Conservation (phyloP, 352 stramenopile species). For the Halophytophthora polymorphica region DNA sequence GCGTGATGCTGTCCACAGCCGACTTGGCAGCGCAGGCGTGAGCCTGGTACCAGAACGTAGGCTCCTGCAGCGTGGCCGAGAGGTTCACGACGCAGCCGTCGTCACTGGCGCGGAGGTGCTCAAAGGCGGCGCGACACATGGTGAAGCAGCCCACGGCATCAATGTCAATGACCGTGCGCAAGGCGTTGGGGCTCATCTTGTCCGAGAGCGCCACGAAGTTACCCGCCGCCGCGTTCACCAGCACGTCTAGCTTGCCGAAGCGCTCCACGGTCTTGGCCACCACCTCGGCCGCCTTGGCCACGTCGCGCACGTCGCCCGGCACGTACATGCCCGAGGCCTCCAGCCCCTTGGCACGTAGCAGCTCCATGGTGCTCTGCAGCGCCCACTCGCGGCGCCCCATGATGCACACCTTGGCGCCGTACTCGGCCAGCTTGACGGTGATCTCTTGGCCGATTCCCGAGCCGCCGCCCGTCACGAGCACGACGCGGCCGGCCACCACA, state of each 20-base stretch:
- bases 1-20: conserved; percentile 93
- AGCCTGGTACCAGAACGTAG: conserved; percentile 92
- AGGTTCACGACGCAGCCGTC: conserved; percentile 94
- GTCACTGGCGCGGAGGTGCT: conserved; percentile 64
- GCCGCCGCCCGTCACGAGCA: conserved; percentile 92
- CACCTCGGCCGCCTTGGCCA: conserved; percentile 67
- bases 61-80: conserved; percentile 90
- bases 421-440: conserved; percentile 86
- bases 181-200: conserved; percentile 90
- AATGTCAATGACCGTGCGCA: conserved; percentile 96
- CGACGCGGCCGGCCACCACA: conserved; percentile 62
- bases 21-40: conserved; percentile 95
- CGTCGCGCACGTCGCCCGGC: conserved; percentile 82
- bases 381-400: conserved; percentile 91
- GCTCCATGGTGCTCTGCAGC: conserved; percentile 80
- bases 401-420: conserved; percentile 90
- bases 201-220: conserved; percentile 92
- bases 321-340: conserved; percentile 31
- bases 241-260: conserved; percentile 89
- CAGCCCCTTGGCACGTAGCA: conserved; percentile 48
- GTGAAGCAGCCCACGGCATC: conserved; percentile 96
- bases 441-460: conserved; percentile 96
- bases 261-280: conserved; percentile 73
- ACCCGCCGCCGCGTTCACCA: conserved; percentile 93
- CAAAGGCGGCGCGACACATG: conserved; percentile 90